Base-by-base conservation (phyloP, 371 early-diverging fungal genomes). In the Umbelopsis sp. region DNA sequence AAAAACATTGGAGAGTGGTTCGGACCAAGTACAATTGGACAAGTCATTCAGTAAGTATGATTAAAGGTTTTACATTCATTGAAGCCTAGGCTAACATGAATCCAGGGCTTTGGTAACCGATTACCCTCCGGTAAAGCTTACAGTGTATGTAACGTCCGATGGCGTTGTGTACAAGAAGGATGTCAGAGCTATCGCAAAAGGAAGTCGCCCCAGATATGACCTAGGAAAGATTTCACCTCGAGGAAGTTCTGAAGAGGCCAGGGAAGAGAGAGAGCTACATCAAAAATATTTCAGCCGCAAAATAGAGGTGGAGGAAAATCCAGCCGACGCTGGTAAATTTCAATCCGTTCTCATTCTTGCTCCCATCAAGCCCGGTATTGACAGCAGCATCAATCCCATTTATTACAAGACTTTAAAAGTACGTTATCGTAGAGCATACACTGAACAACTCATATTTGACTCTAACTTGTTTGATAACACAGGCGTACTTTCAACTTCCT, bases 1-100 rank as follows among this genome's bases (percentile, higher is more conserved):
- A 97, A 95, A 71, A 87, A 92, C 57, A 92, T 96, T 69, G 97
- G 99, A 41, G 91, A 96, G 79, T 98, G 99, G 99, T 97, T 96
- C 82, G 97, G 97, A 0, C 99, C 99, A 0, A 87, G 87, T 18
- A 97, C 95, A 4, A 95, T 95, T 20, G 92, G 96, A n/a, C 92
- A 93, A 65, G 94, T 95, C 37, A 86, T 95, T 5, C 89, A 89
- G 91, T 93, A 89, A 70, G 84, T 75, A 22, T 64, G 69, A 66
- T 2, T 44, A 16, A 20, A 24, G n/a, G 52, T 50, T 29, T 44
- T 5, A 20, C 5, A 44, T 16, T n/a, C 5, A 14, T 62, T 35
- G 8, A 48, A 12, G 44, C 10, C 14, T 25, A 24, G 51, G 9
- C 12, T 52, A 45, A 22, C 65, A 48, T 35, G 44, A 37, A 35